These are phyloP conservation scores for Colletotrichum tabaci DNA, from an alignment of 2,329 filamentous ascomycete species.

Conservation along the genomic window DNA sequence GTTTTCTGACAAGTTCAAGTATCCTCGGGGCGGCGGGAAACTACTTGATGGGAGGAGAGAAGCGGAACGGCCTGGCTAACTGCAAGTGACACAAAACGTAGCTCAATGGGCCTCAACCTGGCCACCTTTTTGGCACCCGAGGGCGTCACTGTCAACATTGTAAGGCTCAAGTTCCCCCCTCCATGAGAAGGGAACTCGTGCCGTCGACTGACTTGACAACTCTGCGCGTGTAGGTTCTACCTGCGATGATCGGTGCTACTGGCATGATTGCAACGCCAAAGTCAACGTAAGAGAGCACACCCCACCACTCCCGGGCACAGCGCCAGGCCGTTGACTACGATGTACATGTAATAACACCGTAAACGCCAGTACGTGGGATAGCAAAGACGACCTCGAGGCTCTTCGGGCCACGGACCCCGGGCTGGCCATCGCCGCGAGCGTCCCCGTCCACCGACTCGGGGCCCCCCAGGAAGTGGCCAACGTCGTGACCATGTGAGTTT, in stretches of 20 bases:
- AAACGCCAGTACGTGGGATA: constrained; percentile 49
- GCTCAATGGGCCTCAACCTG: constrained; percentile 54
- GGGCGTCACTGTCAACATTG: constrained; percentile 54
- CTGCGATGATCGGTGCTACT: constrained; percentile 55
- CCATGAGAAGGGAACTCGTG: background rate
- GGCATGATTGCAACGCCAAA: constrained; percentile 54
- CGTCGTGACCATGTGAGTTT: constrained; percentile 52
- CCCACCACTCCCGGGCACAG: background rate
- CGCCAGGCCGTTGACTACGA: background rate
- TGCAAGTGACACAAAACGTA: constrained; percentile 28
- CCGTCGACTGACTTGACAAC: background rate
- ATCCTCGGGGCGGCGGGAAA: no score
- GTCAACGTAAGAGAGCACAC: constrained; percentile 44
- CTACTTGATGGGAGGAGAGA: background rate
- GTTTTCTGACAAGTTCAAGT: background rate
- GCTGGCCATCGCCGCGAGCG: constrained; percentile 51
- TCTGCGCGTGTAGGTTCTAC: constrained; percentile 47
- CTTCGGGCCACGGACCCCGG: constrained; percentile 51
- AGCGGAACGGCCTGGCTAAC: background rate
- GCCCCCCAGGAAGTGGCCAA: constrained; percentile 53
- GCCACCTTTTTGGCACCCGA: constrained; percentile 51
- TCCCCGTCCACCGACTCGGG: constrained; percentile 54
- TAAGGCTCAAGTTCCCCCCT: constrained; percentile 36
- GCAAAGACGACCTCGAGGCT: constrained; percentile 49
- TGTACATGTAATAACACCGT: no score